A percentile compares a stretch with the other conserved stretches of the same genome.
Conservation (phyloP, 768 basidiomycete genomes). For the Cyathus striatus region DNA sequence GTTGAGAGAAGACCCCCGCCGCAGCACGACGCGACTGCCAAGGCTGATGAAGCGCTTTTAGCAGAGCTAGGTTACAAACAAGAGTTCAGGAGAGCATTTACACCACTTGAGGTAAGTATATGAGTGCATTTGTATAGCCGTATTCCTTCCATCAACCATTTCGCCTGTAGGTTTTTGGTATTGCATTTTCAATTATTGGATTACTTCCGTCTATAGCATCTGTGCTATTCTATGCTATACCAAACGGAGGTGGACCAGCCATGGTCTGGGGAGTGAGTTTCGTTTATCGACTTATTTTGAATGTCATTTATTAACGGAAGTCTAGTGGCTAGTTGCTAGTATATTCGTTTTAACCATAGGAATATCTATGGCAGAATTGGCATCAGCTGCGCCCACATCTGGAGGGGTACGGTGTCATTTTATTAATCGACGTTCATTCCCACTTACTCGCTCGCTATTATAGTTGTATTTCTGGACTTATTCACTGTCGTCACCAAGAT, state of each 20-base stretch:
- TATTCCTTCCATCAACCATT: neutral
- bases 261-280: conserved; percentile 69
- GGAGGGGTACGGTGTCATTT: conserved; percentile 43
- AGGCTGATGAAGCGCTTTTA: conserved; percentile 31
- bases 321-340: conserved; percentile 62
- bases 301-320: conserved; percentile 4
- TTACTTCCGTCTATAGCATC: conserved; percentile 59
- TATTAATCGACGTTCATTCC: too few species aligned
- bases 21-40: conserved; percentile 2
- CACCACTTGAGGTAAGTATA: conserved; percentile 37
- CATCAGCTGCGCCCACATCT: conserved; percentile 67
- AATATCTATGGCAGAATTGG: conserved; percentile 65
- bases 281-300: neutral
- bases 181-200: conserved; percentile 69
- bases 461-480: conserved; percentile 54
- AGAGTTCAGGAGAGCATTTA: conserved; percentile 53
- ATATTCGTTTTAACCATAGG: conserved; percentile 60
- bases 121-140: neutral
- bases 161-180: conserved; percentile 52
- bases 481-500: conserved; percentile 33
- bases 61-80: conserved; percentile 39
- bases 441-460: too few species aligned
- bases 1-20: neutral
- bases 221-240: conserved; percentile 50
- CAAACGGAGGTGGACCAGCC: conserved; percentile 63